Percentiles rank a stretch among this genome's conserved stretches.
Conservation (phyloP, 805 yeast genomes). For the Candida incommunis region DNA sequence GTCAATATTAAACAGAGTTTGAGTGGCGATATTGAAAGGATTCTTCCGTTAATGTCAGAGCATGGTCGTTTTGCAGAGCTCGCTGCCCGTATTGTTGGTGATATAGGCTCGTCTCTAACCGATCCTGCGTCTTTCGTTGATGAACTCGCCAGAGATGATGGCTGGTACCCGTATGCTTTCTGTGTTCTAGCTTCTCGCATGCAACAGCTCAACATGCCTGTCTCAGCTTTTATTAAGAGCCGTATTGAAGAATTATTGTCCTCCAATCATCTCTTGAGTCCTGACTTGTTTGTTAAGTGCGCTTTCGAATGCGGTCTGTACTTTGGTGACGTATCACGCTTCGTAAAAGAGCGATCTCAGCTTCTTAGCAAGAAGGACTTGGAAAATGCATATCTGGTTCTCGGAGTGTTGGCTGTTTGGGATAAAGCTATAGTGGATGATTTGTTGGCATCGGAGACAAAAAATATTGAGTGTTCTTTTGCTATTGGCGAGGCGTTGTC, state of each 20-base stretch:
- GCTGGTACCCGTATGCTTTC: background rate
- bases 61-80: background rate
- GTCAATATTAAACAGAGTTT: background rate
- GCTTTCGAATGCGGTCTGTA: background rate
- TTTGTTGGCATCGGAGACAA: conserved; percentile 48
- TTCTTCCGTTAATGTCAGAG: background rate
- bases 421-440: conserved; percentile 25
- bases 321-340: background rate
- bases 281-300: background rate
- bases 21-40: background rate
- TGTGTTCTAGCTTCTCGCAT: background rate
- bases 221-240: background rate
- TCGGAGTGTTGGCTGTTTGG: conserved; percentile 40
- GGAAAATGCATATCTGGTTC: conserved; percentile 43
- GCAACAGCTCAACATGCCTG: background rate
- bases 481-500: conserved; percentile 76
- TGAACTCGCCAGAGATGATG: background rate
- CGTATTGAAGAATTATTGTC: background rate
- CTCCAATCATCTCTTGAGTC: background rate
- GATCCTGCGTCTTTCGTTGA: background rate
- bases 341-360: conserved; percentile 4
- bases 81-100: background rate
- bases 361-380: conserved; percentile 31
- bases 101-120: background rate
- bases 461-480: conserved; percentile 63